phyloP scores from a whole-genome alignment of 768 basidiomycete genomes.

The Panus rudis region DNA sequence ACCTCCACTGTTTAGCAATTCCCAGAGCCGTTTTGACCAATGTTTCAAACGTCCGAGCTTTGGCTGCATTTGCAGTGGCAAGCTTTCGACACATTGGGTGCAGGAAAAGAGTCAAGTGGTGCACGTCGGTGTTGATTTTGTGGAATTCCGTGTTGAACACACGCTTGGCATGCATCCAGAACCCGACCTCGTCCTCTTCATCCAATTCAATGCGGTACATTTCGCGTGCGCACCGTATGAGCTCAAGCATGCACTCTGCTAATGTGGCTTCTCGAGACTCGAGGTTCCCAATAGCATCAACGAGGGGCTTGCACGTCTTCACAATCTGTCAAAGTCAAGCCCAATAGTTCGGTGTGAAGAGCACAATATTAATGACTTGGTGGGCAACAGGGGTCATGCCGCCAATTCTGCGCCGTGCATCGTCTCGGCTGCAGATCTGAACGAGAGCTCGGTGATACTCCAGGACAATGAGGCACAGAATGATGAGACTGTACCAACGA shows the following conservation, averaged over 20 bases:
- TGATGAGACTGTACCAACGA: conserved; percentile 2
- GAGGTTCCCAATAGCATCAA: conserved; percentile 29
- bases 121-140: conserved; percentile 26
- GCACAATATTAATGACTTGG: conserved; percentile 1
- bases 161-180: conserved; percentile 20
- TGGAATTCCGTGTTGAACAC: conserved; percentile 26
- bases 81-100: conserved; percentile 30
- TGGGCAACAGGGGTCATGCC: neutral
- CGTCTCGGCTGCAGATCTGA: neutral
- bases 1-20: conserved; percentile 22
- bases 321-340: conserved; percentile 21
- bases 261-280: conserved; percentile 24
- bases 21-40: conserved; percentile 15
- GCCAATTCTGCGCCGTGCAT: neutral
- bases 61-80: conserved; percentile 19
- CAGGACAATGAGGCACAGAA: neutral
- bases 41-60: conserved; percentile 15
- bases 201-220: conserved; percentile 14
- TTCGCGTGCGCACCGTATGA: conserved; percentile 19
- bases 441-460: neutral
- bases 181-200: conserved; percentile 15
- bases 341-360: conserved; percentile 4
- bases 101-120: conserved; percentile 28
- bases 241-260: conserved; percentile 31
- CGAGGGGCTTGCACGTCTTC: conserved; percentile 23